These are phyloP conservation scores for Cyberlindnera amylophila DNA, from an alignment of 805 yeast species.

Conservation along the genomic window DNA sequence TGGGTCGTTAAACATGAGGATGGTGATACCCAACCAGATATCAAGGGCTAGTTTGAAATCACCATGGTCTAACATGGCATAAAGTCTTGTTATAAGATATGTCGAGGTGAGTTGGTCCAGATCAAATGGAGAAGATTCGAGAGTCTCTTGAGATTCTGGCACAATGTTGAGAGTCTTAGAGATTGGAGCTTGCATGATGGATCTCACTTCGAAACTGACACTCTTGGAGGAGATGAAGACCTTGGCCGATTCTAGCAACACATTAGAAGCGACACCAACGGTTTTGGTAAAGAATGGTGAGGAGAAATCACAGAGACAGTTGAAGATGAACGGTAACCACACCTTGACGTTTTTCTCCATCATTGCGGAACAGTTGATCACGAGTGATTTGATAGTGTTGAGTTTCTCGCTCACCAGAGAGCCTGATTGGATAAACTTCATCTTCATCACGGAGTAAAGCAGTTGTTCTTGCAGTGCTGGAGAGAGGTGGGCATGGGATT, in stretches of 20 bases:
- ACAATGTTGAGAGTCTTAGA: conserved; percentile 11
- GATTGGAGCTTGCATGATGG: conserved; percentile 8
- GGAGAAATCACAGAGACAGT: conserved; percentile 19
- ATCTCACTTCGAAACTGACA: conserved; percentile 19
- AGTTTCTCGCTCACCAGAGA: conserved; percentile 23
- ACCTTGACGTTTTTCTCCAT: conserved; percentile 27
- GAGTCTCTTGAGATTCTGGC: conserved; percentile 3
- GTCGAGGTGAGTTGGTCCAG: conserved; percentile 6
- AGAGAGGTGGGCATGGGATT: conserved; percentile 9
- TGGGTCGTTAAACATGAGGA: conserved; percentile 14
- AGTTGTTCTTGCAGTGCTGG: conserved; percentile 18
- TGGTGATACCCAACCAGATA: conserved; percentile 23
- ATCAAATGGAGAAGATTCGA: conserved; percentile 15
- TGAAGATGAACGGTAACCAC: conserved; percentile 22
- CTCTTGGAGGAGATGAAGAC: conserved; percentile 15
- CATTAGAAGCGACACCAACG: conserved; percentile 5
- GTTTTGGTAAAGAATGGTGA: conserved; percentile 13
- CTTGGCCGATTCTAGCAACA: conserved; percentile 20
- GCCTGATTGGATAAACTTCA: conserved; percentile 22
- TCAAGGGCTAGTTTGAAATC: conserved; percentile 16
- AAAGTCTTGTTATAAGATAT: conserved; percentile 9
- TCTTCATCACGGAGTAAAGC: conserved; percentile 20
- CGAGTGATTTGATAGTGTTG: conserved; percentile 19
- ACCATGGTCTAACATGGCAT: conserved; percentile 3
- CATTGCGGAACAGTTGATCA: conserved; percentile 18